Evolutionary conservation across 2,329 filamentous ascomycete species (phyloP).

Genomic region (Byssoonygena ceratinophila): DNA sequence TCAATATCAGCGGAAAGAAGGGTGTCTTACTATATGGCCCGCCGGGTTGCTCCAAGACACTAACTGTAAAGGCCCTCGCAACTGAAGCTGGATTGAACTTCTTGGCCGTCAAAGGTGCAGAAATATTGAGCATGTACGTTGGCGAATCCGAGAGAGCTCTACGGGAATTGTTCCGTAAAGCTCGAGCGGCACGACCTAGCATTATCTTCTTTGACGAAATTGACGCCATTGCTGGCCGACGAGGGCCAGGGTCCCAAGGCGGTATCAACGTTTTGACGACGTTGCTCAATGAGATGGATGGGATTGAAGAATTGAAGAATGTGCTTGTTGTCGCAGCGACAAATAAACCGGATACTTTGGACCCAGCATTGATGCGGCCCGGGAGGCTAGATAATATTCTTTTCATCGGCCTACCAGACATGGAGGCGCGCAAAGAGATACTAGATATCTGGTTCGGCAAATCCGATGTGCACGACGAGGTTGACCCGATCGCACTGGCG

Average conservation of each 20-base stretch:
- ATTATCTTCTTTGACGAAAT: slow-evolving; percentile 98
- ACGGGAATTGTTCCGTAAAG: slow-evolving; percentile 74
- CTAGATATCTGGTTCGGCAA: slow-evolving; percentile 56
- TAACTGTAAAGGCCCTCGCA: slow-evolving; percentile 81
- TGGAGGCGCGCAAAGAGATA: slow-evolving; percentile 63
- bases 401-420: slow-evolving; percentile 73
- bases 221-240: slow-evolving; percentile 62
- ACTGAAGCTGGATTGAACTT: slow-evolving; percentile 89
- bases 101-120: slow-evolving; percentile 84
- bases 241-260: slow-evolving; percentile 43
- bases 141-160: slow-evolving; percentile 84
- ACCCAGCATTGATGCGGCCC: slow-evolving; percentile 73
- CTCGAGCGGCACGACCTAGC: slow-evolving; percentile 71
- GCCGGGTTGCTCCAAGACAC: slow-evolving; percentile 87
- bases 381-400: slow-evolving; percentile 76
- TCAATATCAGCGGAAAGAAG: slow-evolving; percentile 55
- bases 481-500: slow-evolving; percentile 57
- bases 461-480: slow-evolving; percentile 50
- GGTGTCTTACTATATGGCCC: slow-evolving; percentile 84
- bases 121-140: slow-evolving; percentile 93
- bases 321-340: slow-evolving; percentile 85
- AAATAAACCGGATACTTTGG: slow-evolving; percentile 76
- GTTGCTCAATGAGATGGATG: slow-evolving; percentile 89
- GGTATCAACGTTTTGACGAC: slow-evolving; percentile 77
- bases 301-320: slow-evolving; percentile 71